These are phyloP conservation scores for rapeseed (Brassica napus) DNA, from an alignment of 345 rosid species.

Conservation along the genomic window DNA sequence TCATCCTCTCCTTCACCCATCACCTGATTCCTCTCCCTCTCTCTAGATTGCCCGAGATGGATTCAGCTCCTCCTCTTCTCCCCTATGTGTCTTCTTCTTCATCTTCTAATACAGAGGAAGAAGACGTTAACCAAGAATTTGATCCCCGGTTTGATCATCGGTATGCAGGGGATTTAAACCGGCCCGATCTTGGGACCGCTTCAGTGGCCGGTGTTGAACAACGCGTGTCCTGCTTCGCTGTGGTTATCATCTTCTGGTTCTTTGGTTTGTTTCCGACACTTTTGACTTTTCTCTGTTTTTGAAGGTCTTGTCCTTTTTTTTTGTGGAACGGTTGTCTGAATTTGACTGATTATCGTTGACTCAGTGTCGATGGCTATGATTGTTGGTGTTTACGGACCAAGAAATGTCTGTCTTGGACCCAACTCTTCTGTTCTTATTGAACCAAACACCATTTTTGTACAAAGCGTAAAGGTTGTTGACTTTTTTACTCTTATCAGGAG, in stretches of 20 bases:
- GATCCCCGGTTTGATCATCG: background rate
- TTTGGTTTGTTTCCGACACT: conserved; percentile 52
- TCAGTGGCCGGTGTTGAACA: conserved; percentile 43
- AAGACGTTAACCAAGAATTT: conserved; percentile 37
- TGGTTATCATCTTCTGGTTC: conserved; percentile 63
- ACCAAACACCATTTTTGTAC: conserved; percentile 70
- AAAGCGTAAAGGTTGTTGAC: conserved; percentile 57
- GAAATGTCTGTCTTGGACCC: conserved; percentile 56
- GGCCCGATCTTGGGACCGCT: conserved; percentile 24
- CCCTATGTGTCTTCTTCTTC: background rate
- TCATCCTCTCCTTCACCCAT: background rate
- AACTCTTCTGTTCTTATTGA: conserved; percentile 57
- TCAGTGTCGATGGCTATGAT: conserved; percentile 67
- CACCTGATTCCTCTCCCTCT: background rate
- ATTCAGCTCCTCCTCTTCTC: conserved; percentile 18
- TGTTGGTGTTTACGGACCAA: conserved; percentile 61
- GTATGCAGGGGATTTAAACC: background rate
- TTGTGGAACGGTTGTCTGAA: background rate
- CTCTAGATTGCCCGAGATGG: conserved; percentile 44
- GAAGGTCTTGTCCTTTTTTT: background rate
- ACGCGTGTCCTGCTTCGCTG: conserved; percentile 56
- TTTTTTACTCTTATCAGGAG: background rate
- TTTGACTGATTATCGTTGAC: conserved; percentile 13
- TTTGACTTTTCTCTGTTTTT: background rate
- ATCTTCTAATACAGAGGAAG: conserved; percentile 28